These are phyloP conservation scores for Solanum sejunctum DNA, from an alignment of 257 asterid genomes.

Conservation along the genomic window DNA sequence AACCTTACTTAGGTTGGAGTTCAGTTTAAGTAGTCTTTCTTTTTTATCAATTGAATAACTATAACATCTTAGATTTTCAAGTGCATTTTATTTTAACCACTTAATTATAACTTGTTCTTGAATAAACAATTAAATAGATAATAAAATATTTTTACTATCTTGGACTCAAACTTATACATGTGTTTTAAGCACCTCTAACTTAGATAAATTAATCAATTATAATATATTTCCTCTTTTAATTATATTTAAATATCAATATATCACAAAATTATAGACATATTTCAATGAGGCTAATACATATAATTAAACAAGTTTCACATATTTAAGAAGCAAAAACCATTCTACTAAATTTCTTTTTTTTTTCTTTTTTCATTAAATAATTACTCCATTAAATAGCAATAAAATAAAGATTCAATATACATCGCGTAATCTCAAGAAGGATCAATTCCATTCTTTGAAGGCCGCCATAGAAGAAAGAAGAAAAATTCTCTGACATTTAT, in stretches of 20 bases:
- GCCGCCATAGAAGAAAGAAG: background rate
- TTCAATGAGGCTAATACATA: background rate
- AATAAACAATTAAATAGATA: background rate
- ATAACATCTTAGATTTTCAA: background rate
- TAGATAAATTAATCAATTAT: too few species aligned
- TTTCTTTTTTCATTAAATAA: background rate
- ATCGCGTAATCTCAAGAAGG: background rate
- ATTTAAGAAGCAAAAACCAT: background rate
- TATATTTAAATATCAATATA: too few species aligned
- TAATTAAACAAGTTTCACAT: background rate
- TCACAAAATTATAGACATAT: too few species aligned
- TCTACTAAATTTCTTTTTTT: background rate
- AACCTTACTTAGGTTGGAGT: background rate
- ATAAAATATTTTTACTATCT: background rate
- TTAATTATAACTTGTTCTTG: background rate
- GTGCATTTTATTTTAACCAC: background rate
- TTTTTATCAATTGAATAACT: background rate
- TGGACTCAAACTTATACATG: background rate
- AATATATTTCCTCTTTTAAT: too few species aligned
- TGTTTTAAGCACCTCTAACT: background rate
- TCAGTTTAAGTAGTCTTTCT: background rate
- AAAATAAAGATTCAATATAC: background rate
- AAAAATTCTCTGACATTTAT: background rate
- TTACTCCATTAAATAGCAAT: background rate
- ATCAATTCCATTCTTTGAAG: background rate